These are phyloP conservation scores for Colletotrichum agaves DNA, from an alignment of 2,329 filamentous ascomycete species.

Conservation along the genomic window DNA sequence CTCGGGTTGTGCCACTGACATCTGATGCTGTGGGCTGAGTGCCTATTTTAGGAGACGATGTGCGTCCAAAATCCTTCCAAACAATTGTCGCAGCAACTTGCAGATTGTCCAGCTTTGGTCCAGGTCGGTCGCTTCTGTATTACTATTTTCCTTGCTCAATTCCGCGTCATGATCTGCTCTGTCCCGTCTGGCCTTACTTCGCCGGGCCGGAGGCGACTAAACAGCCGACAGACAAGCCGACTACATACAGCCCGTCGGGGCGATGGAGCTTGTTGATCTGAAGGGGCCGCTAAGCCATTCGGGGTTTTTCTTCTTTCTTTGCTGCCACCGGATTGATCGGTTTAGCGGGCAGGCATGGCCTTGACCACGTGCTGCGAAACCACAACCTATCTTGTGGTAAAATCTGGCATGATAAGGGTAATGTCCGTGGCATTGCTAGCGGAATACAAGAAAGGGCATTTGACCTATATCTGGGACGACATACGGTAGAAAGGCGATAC, in stretches of 20 bases:
- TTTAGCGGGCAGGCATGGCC: constrained; percentile 34
- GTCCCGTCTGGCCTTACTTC: background rate
- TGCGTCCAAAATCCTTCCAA: constrained; percentile 29
- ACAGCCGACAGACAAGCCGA: constrained; percentile 30
- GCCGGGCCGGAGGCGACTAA: constrained; percentile 4
- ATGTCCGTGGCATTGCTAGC: constrained; percentile 27
- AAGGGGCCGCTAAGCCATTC: constrained; percentile 30
- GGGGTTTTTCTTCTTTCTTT: constrained; percentile 31
- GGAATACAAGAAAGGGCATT: background rate
- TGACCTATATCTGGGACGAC: constrained; percentile 4
- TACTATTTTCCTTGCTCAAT: constrained; percentile 12
- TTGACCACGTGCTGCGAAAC: constrained; percentile 35
- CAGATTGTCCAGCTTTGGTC: constrained; percentile 24
- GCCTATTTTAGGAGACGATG: constrained; percentile 38
- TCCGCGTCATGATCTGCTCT: background rate
- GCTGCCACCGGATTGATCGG: constrained; percentile 30
- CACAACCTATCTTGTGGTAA: constrained; percentile 32
- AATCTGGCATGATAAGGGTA: constrained; percentile 26
- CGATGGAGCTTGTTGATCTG: constrained; percentile 26
- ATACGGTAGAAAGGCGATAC: background rate
- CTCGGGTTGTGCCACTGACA: constrained; percentile 33
- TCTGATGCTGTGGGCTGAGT: constrained; percentile 21
- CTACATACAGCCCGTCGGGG: constrained; percentile 14
- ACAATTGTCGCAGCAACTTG: constrained; percentile 16
- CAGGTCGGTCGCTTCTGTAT: constrained; percentile 14